Percentiles rank a stretch among this genome's conserved stretches.
phyloP scores from a whole-genome alignment of 2,329 filamentous ascomycete genomes.

The Penicillium rolfsii region DNA sequence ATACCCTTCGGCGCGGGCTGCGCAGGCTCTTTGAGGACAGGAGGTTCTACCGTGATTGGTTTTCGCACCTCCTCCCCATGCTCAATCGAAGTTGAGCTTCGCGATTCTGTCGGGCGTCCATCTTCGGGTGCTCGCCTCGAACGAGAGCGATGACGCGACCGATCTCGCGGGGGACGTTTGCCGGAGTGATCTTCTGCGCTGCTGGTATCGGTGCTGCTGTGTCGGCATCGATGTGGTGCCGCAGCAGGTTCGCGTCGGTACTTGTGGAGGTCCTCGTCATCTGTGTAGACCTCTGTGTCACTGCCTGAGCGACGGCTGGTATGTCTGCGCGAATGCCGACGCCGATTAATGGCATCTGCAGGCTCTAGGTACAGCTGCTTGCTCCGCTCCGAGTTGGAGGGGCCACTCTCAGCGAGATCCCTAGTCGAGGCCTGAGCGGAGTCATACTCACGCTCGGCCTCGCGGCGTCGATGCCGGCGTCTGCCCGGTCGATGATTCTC shows the following conservation, averaged over 20 bases:
- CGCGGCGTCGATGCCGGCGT: conserved; percentile 31
- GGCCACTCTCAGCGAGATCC: conserved; percentile 14
- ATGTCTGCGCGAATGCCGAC: conserved; percentile 31
- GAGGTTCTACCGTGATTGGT: conserved; percentile 33
- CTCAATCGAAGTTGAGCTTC: conserved; percentile 23
- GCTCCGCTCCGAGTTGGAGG: conserved; percentile 12
- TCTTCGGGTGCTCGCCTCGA: conserved; percentile 30
- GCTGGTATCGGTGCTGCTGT: conserved; percentile 34
- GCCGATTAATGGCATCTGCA: conserved; percentile 18
- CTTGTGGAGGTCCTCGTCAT: conserved; percentile 40
- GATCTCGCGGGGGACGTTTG: conserved; percentile 27
- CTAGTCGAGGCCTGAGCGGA: conserved; percentile 18
- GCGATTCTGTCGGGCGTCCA: conserved; percentile 19
- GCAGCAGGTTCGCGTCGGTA: conserved; percentile 34
- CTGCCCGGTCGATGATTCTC: conserved; percentile 28
- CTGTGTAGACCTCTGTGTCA: conserved; percentile 35
- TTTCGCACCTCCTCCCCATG: conserved; percentile 32
- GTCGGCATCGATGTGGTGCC: conserved; percentile 27
- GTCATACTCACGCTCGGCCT: conserved; percentile 25
- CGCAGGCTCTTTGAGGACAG: conserved; percentile 59
- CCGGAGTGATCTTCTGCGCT: conserved; percentile 26
- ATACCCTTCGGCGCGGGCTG: conserved; percentile 76
- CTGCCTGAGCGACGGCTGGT: conserved; percentile 30
- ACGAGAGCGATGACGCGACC: conserved; percentile 29
- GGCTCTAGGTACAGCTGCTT: conserved; percentile 27